These are phyloP conservation scores for Penicillium daleae DNA, from an alignment of 495 filamentous ascomycete genomes.

Conservation along the genomic window DNA sequence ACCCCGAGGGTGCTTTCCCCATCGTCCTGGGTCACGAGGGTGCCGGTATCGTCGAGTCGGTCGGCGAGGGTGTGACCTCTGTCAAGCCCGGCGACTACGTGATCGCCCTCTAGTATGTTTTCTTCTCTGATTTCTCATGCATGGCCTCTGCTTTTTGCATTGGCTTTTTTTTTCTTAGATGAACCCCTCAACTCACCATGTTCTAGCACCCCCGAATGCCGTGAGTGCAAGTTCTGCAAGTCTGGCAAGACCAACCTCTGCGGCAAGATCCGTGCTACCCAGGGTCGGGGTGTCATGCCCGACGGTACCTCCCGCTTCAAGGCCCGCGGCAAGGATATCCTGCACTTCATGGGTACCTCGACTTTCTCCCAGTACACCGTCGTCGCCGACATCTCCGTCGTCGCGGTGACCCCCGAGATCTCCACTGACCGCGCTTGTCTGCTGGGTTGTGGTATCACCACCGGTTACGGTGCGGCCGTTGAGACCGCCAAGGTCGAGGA, in stretches of 20 bases:
- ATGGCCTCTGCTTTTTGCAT: not conserved
- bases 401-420: conserved; percentile 87
- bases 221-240: conserved; percentile 98
- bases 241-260: conserved; percentile 99
- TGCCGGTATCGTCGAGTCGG: conserved; percentile 94
- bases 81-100: conserved; percentile 85
- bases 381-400: conserved; percentile 97
- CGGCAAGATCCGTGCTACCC: conserved; percentile 97
- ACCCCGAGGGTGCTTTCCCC: conserved; percentile 97
- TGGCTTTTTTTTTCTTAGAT: too few species aligned
- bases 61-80: conserved; percentile 92
- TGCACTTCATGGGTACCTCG: conserved; percentile 99
- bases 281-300: conserved; percentile 95
- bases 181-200: not conserved
- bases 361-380: conserved; percentile 99
- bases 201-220: conserved; percentile 88
- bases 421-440: conserved; percentile 95
- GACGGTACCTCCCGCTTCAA: conserved; percentile 96
- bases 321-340: conserved; percentile 87
- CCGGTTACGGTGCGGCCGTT: conserved; percentile 93
- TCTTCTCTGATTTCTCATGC: not conserved
- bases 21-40: conserved; percentile 96
- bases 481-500: conserved; percentile 90
- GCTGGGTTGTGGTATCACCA: conserved; percentile 97
- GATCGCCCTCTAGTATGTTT: conserved; percentile 85